Evolutionary conservation across 2,329 filamentous ascomycete genomes (phyloP).

Genomic region (Alternaria hordeiaustralica): DNA sequence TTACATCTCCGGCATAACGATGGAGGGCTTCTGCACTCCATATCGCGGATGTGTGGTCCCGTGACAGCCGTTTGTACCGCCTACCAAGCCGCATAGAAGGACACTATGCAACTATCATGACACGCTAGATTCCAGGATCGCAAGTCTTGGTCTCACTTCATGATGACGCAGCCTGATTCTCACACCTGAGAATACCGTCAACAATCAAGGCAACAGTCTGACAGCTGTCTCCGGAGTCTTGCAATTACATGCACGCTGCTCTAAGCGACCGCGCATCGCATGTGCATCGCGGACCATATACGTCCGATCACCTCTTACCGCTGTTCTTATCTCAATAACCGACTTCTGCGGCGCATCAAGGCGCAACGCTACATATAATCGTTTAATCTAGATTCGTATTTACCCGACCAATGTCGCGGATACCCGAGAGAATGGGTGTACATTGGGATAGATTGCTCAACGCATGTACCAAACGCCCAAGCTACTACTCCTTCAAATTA

Average conservation of each 20-base stretch:
- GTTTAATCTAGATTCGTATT: slow-evolving; percentile 10
- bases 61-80: slow-evolving; percentile 3
- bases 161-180: slow-evolving; percentile 8
- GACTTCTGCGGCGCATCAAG: background rate
- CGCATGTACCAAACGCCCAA: background rate
- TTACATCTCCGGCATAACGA: background rate
- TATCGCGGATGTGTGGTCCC: background rate
- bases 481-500: background rate
- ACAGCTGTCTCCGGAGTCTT: background rate
- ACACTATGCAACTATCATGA: background rate
- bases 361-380: slow-evolving; percentile 1
- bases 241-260: background rate
- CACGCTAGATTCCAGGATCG: background rate
- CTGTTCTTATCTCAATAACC: slow-evolving; percentile 7
- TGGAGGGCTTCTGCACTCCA: background rate
- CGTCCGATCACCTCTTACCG: background rate
- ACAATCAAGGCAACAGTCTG: background rate
- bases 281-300: background rate
- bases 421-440: background rate
- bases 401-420: slow-evolving; percentile 5
- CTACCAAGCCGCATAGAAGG: background rate
- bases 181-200: background rate
- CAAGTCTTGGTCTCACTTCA: background rate
- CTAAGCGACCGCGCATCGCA: slow-evolving; percentile 16
- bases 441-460: background rate